Evolutionary conservation across 257 asterid genomes (phyloP), one percentile per base, ranked within the genome.

Genomic region (Scutellaria galericulata): DNA sequence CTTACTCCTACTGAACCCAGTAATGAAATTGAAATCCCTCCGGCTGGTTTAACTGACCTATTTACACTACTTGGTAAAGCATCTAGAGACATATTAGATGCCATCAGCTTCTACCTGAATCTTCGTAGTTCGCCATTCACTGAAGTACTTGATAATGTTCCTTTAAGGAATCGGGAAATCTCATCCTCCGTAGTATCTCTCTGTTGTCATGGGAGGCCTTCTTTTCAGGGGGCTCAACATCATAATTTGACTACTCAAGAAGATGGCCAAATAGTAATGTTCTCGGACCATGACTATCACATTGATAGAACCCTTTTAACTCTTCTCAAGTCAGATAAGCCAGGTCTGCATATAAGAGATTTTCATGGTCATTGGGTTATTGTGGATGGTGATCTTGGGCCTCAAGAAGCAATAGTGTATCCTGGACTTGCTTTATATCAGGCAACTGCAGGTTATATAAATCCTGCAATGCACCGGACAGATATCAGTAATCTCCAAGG

Each of bases 341-440:
- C 96, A 27, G 99, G 95, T 40, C 42, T 92, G 76, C 94, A 90
- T 53, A 64, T 95, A 18, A 83, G 95, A 77, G 99, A 92, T 84
- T 88, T 88, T 78, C 92, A 92, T 40, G 99, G 99, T 66, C 87
- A 85, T 27, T 95, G 97, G 99, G 91, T 90, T 78, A 86, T 86
- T 41, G 91, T 88, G 71, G 99, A 95, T 75, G 89, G 88, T 47
- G 96, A 95, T 74, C 95, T 95, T 71, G 99, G 98, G 73, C 97
- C 97, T 58, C 95, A 92, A 68, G 99, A 95, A 78, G 97, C 87
- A 53, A 75, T 95, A 24, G 87, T 95, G 50, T 92, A 82, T 82
- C 96, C 37, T 31, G 37, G 37, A 31, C 37, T 31, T 31, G 37
- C 37, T 4, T 31, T 31, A 31, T 31, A 90, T 72, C 97, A 89